Evolutionary conservation across 2,329 filamentous ascomycete species (phyloP).

Genomic region (Colletotrichum sidae): DNA sequence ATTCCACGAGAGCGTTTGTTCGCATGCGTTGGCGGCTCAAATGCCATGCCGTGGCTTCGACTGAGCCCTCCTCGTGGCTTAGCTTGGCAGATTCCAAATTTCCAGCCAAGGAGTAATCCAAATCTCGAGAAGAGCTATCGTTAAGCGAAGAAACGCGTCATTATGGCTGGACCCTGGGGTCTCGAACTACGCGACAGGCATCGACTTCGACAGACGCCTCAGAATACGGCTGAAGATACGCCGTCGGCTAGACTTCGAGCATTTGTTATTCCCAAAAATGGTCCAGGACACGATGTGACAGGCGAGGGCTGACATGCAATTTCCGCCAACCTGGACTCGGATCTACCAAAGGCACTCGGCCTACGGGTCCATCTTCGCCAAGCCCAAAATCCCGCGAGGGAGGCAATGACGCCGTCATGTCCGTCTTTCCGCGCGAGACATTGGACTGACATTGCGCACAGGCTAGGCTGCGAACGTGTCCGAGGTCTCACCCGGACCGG

Average conservation of each 20-base stretch:
- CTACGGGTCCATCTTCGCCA: slow-evolving; percentile 8
- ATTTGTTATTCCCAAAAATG: too few species aligned
- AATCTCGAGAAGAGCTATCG: neutral
- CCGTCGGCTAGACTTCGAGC: too few species aligned
- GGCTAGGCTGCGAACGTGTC: slow-evolving; percentile 22
- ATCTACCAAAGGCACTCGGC: slow-evolving; percentile 1
- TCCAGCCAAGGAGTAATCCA: neutral
- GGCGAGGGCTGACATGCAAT: neutral
- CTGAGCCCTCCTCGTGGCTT: neutral
- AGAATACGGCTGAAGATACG: too few species aligned
- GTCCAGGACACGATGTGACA: too few species aligned
- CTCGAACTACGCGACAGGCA: neutral
- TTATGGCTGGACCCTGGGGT: neutral
- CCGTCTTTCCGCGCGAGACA: slow-evolving; percentile 25
- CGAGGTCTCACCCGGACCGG: slow-evolving; percentile 18
- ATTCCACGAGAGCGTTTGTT: too few species aligned
- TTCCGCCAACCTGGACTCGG: neutral
- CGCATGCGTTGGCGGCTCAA: neutral
- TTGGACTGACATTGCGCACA: neutral
- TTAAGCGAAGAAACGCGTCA: neutral
- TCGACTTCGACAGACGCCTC: too few species aligned
- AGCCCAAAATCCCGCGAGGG: slow-evolving; percentile 7
- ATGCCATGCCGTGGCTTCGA: neutral
- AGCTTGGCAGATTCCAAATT: slow-evolving; percentile 7
- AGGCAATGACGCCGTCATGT: slow-evolving; percentile 13